phyloP scores from a whole-genome alignment of 116 monocot species.

The Trichopus zeylanicus region DNA sequence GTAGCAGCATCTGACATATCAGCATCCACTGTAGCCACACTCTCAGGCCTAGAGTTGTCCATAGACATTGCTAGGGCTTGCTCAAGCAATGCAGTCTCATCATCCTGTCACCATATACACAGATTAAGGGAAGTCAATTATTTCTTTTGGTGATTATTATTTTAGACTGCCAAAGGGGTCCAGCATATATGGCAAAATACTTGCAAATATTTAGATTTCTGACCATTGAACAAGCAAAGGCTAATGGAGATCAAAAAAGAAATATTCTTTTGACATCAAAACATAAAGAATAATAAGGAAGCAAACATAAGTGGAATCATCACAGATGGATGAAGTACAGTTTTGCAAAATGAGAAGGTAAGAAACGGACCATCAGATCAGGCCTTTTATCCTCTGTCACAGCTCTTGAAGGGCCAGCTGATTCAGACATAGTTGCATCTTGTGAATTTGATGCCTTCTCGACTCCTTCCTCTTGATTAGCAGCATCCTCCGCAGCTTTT shows the following conservation, averaged over 20 bases:
- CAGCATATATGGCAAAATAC: no score
- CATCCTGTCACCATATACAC: constrained; percentile 51
- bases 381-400: constrained; percentile 38
- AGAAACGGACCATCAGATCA: constrained; percentile 37
- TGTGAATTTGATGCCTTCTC: constrained; percentile 42
- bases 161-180: no score
- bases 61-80: constrained; percentile 98
- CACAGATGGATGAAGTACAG: background rate
- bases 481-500: constrained; percentile 78
- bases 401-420: constrained; percentile 19
- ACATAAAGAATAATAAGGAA: no score
- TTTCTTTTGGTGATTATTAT: no score
- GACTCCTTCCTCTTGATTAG: constrained; percentile 49
- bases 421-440: constrained; percentile 56
- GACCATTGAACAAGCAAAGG: no score
- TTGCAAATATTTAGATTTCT: no score
- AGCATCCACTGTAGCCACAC: constrained; percentile 30
- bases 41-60: constrained; percentile 41
- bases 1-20: constrained; percentile 59
- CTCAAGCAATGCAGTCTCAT: constrained; percentile 72
- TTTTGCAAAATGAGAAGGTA: background rate
- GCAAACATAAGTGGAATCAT: no score
- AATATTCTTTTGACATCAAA: no score
- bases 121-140: background rate
- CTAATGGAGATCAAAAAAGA: no score